Evolutionary conservation across 1,284 basidiomycete genomes (phyloP), one percentile per base, ranked within the genome.

Genomic region (Cystobasidium slooffiae): DNA sequence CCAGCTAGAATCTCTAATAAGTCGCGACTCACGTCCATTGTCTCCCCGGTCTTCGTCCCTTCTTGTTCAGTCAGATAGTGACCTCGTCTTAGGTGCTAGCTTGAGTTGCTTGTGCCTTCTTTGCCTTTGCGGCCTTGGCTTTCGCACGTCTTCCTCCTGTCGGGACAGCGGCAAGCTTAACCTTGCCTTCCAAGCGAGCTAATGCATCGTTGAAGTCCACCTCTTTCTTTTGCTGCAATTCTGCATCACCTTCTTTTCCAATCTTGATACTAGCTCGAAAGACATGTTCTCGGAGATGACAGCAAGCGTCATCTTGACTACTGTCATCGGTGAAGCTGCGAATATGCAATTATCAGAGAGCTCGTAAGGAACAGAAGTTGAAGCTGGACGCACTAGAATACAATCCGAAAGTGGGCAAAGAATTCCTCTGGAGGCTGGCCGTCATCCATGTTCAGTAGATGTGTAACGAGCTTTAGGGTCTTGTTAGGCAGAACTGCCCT

Each of bases 251-350:
- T 49, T 73, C 70, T 22, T 66, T 73, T 10, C 70, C 62, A 37
- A 73, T 66, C 63, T 73, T 73, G 47, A 73, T 73, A 20, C 70
- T 73, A 1, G 70, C 70, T 46, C 39, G 41, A 52, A 73, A 73
- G 39, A 56, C 53, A 41, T 73, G 70, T 20, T 65, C 20, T 0
- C 63, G 31, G n/a, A 73, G 70, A 18, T 20, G 39, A 37, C 70
- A 73, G 41, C 70, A 73, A 2, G 49, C 62, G 37, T 65, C 51
- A 41, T 56, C 49, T 22, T 56, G 37, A 1, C 37, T 22, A 1
- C 14, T n/a, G n/a, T 65, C 62, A 41, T 66, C 70, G 31, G 51
- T 73, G 39, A 55, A 66, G 61, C 58, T 63, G 20, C 1, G 16
- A 53, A 49, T 51, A n/a, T 14, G 14, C 10, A n/a, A n/a, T n/a